Evolutionary conservation across 2,329 filamentous ascomycete species (phyloP).

Genomic region (Penicillium digitatum): DNA sequence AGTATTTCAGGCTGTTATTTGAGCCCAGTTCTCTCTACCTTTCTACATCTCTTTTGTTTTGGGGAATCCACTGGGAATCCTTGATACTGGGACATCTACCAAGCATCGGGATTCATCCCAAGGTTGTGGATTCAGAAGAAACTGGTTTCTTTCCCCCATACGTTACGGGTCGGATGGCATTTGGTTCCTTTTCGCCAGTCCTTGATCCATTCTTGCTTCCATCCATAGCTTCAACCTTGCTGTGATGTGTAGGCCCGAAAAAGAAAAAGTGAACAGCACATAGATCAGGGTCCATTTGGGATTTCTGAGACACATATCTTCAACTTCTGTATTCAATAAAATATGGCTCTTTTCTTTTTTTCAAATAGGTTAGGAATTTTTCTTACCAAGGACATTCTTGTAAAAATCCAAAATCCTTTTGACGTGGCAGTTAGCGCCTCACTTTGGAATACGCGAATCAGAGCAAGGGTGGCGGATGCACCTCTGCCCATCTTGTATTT

Average conservation of each 20-base stretch:
- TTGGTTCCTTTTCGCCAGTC: slow-evolving; percentile 31
- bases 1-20: not conserved
- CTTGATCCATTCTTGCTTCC: slow-evolving; percentile 21
- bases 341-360: slow-evolving; percentile 8
- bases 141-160: slow-evolving; percentile 9
- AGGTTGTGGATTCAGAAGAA: slow-evolving; percentile 1
- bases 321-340: slow-evolving; percentile 18
- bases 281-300: slow-evolving; percentile 16
- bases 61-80: not conserved
- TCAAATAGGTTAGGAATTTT: no score
- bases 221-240: slow-evolving; percentile 16
- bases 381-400: no score
- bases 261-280: slow-evolving; percentile 30
- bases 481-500: slow-evolving; percentile 1
- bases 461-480: slow-evolving; percentile 1
- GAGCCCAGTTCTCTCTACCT: not conserved
- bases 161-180: slow-evolving; percentile 27
- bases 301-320: slow-evolving; percentile 20
- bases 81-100: slow-evolving; percentile 3
- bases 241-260: slow-evolving; percentile 23
- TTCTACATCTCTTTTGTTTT: slow-evolving; percentile 7
- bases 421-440: slow-evolving; percentile 3
- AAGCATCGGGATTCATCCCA: slow-evolving; percentile 13
- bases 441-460: not conserved
- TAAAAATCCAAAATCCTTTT: no score